Conservation (phyloP, 2,329 filamentous ascomycete species). For the Tolypocladium cylindrosporum region DNA sequence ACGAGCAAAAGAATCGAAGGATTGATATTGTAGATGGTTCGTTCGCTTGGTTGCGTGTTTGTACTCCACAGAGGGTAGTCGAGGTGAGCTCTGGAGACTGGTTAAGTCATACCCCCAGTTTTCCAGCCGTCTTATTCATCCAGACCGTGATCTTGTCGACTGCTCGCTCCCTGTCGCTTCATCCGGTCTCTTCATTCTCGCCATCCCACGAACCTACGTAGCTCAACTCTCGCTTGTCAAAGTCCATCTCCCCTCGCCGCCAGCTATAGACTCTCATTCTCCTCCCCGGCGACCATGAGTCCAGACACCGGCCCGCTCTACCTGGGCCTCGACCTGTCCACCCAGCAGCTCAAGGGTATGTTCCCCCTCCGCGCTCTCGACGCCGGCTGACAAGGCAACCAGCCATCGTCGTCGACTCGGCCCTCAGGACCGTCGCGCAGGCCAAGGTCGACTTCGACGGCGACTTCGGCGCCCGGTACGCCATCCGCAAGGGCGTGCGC, state of each 20-base stretch:
- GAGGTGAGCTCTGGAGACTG: neutral
- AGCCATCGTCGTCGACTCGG: constrained; percentile 77
- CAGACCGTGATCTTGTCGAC: neutral
- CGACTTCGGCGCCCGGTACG: constrained; percentile 64
- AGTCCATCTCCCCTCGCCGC: neutral
- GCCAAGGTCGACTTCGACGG: constrained; percentile 93
- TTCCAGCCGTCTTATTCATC: neutral
- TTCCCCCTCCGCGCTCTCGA: neutral
- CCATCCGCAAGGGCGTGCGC: constrained; percentile 78
- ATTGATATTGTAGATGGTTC: no score
- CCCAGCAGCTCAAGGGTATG: constrained; percentile 86
- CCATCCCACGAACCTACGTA: neutral
- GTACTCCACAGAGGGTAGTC: neutral
- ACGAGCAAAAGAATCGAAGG: neutral
- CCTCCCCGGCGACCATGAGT: constrained; percentile 15
- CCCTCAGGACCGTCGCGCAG: constrained; percentile 70
- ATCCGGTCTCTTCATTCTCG: neutral
- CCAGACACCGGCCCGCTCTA: constrained; percentile 52
- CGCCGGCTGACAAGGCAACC: neutral
- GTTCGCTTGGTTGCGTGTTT: no score
- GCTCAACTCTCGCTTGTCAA: neutral
- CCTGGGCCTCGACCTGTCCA: constrained; percentile 90
- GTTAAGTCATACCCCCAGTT: neutral
- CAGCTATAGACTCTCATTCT: no score
- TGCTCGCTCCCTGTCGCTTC: neutral